phyloP scores from a whole-genome alignment of 805 yeast genomes.

The Starmerella powellii region DNA sequence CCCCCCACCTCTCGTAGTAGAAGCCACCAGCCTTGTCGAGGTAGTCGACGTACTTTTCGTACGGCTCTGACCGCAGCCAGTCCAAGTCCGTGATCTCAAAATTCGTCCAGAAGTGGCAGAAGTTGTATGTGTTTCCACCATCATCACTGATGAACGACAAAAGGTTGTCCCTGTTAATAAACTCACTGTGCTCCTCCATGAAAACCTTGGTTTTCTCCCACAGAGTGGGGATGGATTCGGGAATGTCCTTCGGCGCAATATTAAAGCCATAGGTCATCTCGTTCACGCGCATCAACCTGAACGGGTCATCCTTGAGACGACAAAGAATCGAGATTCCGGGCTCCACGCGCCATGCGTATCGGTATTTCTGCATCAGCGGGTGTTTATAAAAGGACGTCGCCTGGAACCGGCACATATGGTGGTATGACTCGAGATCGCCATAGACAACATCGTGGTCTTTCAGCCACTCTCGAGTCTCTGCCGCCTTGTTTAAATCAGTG shows the following conservation, averaged over 20 bases:
- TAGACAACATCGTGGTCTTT: slow-evolving; percentile 37
- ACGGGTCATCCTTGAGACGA: slow-evolving; percentile 52
- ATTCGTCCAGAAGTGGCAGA: slow-evolving; percentile 84
- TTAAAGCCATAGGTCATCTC: slow-evolving; percentile 57
- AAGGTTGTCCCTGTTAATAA: slow-evolving; percentile 44
- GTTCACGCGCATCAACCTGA: slow-evolving; percentile 43
- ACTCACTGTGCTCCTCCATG: slow-evolving; percentile 37
- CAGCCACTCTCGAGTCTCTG: slow-evolving; percentile 37
- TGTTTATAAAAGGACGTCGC: slow-evolving; percentile 62
- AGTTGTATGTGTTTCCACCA: slow-evolving; percentile 55
- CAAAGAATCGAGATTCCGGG: slow-evolving; percentile 53
- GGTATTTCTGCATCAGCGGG: slow-evolving; percentile 44
- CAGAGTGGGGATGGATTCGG: slow-evolving; percentile 47
- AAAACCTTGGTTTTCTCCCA: slow-evolving; percentile 47
- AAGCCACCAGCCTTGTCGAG: slow-evolving; percentile 81
- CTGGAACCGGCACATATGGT: slow-evolving; percentile 75
- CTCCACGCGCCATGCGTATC: slow-evolving; percentile 68
- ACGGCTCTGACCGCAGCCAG: slow-evolving; percentile 65
- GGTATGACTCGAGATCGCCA: slow-evolving; percentile 48
- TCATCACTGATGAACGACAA: slow-evolving; percentile 62
- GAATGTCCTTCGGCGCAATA: slow-evolving; percentile 50
- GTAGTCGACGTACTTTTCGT: slow-evolving; percentile 54
- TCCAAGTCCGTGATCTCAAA: slow-evolving; percentile 68
- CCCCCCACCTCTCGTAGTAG: slow-evolving; percentile 92
- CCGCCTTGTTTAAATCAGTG: slow-evolving; percentile 46